Percentiles rank a stretch among this genome's conserved stretches.
Conservation (phyloP, 768 basidiomycete species). For the Grammothele lineata region DNA sequence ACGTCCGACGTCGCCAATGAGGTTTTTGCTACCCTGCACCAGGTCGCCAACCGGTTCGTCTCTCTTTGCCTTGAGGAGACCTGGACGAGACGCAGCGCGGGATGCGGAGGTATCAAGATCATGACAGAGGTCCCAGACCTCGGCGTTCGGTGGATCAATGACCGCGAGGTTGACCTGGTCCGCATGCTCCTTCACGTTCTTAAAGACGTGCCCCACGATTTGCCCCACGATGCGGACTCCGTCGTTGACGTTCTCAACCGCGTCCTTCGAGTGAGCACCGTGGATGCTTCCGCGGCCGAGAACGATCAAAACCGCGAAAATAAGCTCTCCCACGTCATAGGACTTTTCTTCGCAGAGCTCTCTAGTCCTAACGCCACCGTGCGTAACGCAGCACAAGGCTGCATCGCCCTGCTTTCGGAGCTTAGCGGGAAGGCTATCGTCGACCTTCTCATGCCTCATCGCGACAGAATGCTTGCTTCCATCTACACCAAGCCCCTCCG, state of each 20-base stretch:
- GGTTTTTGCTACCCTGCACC: conserved; percentile 66
- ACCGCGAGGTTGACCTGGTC: conserved; percentile 86
- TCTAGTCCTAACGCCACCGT: conserved; percentile 84
- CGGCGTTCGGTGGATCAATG: conserved; percentile 73
- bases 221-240: conserved; percentile 76
- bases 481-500: conserved; percentile 97
- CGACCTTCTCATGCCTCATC: conserved; percentile 79
- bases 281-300: conserved; percentile 25
- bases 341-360: conserved; percentile 85
- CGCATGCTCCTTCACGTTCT: conserved; percentile 87
- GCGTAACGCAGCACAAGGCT: conserved; percentile 77
- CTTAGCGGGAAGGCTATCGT: conserved; percentile 65
- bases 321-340: conserved; percentile 65
- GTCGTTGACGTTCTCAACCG: conserved; percentile 72
- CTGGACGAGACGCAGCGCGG: conserved; percentile 88
- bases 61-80: conserved; percentile 88
- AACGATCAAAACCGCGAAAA: conserved; percentile 26
- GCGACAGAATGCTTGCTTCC: conserved; percentile 81
- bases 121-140: conserved; percentile 70
- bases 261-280: conserved; percentile 59
- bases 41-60: conserved; percentile 78
- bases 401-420: conserved; percentile 73
- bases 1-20: conserved; percentile 49
- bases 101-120: conserved; percentile 79
- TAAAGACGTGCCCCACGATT: conserved; percentile 90